These are phyloP conservation scores for Phycomyces blakesleeanus DNA, from an alignment of 192 early-diverging fungal genomes.

Conservation along the genomic window DNA sequence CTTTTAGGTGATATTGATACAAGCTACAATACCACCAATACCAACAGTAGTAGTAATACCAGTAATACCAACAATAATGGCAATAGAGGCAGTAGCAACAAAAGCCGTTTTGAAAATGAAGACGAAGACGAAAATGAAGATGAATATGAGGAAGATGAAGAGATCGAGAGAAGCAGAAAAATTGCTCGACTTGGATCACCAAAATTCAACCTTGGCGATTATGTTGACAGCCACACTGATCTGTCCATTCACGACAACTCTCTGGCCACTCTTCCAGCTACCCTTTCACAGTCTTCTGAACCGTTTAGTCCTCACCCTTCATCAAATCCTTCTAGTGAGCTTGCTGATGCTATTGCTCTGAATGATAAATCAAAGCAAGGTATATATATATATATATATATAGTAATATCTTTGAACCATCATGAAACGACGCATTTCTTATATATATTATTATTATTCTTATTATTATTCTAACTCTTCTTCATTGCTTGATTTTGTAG, in stretches of 20 bases:
- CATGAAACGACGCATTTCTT: no score
- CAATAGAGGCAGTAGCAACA: conserved; percentile 12
- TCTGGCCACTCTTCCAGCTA: conserved; percentile 6
- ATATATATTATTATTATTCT: no score
- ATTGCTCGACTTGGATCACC: conserved; percentile 5
- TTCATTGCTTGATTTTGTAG: no score
- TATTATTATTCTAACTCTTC: no score
- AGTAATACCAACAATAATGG: no score
- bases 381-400: no score
- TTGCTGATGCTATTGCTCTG: conserved; percentile 23
- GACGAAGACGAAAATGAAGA: conserved; percentile 28
- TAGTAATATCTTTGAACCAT: no score
- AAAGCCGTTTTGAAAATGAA: conserved; percentile 16
- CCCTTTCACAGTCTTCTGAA: conserved; percentile 6
- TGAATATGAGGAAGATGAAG: conserved; percentile 22
- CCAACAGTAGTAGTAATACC: no score
- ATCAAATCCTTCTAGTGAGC: conserved; percentile 5
- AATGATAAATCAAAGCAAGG: conserved; percentile 21
- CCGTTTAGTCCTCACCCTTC: background rate
- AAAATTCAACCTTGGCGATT: conserved; percentile 10
- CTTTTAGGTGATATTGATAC: conserved; percentile 23
- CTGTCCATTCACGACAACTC: background rate
- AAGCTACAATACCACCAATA: conserved; percentile 8
- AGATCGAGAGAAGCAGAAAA: background rate
- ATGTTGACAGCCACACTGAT: background rate